These are phyloP conservation scores for Solanum dulcamara DNA, from an alignment of 257 asterid species.

Conservation along the genomic window DNA sequence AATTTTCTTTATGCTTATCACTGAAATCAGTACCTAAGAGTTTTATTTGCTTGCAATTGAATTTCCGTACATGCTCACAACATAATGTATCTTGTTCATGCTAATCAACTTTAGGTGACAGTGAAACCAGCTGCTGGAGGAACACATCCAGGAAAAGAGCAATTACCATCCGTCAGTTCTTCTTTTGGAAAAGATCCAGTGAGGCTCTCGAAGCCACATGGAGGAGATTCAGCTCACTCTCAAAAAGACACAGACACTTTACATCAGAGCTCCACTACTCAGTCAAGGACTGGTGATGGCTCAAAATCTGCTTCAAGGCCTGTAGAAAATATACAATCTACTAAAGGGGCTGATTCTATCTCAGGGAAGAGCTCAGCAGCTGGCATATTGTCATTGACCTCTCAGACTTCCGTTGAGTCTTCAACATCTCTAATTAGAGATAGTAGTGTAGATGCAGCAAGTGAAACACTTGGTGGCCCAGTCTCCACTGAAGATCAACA, in stretches of 20 bases:
- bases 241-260: conserved; percentile 30
- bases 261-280: conserved; percentile 22
- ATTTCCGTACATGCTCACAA: background rate
- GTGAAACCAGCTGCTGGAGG: conserved; percentile 51
- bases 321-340: conserved; percentile 5
- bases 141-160: conserved; percentile 41
- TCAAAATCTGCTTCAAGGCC: conserved; percentile 11
- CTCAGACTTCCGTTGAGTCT: conserved; percentile 10
- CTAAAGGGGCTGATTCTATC: conserved; percentile 15
- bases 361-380: conserved; percentile 14
- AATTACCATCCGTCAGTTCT: conserved; percentile 24
- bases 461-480: conserved; percentile 9
- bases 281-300: conserved; percentile 34
- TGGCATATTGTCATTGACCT: conserved; percentile 8
- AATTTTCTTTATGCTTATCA: background rate
- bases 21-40: background rate
- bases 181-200: conserved; percentile 33
- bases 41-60: background rate
- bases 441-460: conserved; percentile 13
- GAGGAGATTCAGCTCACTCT: conserved; percentile 17
- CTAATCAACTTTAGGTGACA: conserved; percentile 38
- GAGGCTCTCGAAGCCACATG: conserved; percentile 22
- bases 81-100: background rate
- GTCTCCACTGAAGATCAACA: conserved; percentile 23
- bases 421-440: conserved; percentile 12